Conservation (phyloP, 495 filamentous ascomycete genomes). For the Niebla homalea region DNA sequence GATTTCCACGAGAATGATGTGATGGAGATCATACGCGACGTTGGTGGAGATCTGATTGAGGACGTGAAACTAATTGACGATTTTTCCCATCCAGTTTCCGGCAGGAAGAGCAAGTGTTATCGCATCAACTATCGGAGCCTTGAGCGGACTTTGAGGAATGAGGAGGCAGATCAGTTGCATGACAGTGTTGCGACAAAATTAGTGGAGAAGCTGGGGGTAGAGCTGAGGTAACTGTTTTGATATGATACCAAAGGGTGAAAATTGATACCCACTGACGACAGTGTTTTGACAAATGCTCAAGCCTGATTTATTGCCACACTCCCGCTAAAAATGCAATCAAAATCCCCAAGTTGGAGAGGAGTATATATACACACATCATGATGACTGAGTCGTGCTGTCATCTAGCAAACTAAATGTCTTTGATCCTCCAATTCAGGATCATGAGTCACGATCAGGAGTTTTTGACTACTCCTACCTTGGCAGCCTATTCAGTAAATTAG, state of each 20-base stretch:
- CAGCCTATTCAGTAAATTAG: constrained; percentile 33
- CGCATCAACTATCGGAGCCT: constrained; percentile 82
- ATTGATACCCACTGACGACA: not conserved
- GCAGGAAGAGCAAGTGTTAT: constrained; percentile 75
- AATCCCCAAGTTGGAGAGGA: constrained; percentile 9
- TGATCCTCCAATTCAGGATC: not conserved
- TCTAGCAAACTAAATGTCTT: no score
- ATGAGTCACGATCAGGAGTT: constrained; percentile 21
- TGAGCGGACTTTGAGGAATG: constrained; percentile 74
- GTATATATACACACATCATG: constrained; percentile 2
- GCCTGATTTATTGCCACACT: constrained; percentile 4
- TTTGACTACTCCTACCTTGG: constrained; percentile 89
- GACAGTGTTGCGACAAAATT: constrained; percentile 46
- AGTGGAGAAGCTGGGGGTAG: constrained; percentile 58
- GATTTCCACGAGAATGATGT: constrained; percentile 88
- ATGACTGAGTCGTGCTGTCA: not conserved
- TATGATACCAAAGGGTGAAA: not conserved
- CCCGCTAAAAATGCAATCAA: constrained; percentile 12
- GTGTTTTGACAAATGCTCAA: not conserved
- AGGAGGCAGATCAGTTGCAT: constrained; percentile 66
- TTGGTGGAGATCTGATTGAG: constrained; percentile 73
- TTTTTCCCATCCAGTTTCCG: constrained; percentile 81
- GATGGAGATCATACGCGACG: constrained; percentile 80
- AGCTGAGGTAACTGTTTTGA: constrained; percentile 48
- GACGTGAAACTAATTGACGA: constrained; percentile 72